Percentiles rank a stretch among this genome's conserved stretches.
Conservation (phyloP, 345 rosid species). For the Streptanthus diversifolius region DNA sequence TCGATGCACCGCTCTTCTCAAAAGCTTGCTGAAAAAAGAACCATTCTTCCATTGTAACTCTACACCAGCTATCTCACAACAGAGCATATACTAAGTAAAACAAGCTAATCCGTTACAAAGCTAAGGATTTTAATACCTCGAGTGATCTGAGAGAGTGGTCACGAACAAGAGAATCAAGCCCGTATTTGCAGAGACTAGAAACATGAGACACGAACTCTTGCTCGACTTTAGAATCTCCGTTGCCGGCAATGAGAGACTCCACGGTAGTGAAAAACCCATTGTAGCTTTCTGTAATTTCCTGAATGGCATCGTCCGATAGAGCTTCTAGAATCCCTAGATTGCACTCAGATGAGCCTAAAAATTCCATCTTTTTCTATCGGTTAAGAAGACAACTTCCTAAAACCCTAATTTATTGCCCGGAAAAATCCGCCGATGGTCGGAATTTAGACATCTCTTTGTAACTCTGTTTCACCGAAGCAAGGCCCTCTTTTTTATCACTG, state of each 20-base stretch:
- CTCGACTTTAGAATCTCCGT: slow-evolving; percentile 38
- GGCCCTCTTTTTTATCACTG: neutral
- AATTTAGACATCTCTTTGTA: neutral
- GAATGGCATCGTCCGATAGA: slow-evolving; percentile 47
- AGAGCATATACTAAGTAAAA: neutral
- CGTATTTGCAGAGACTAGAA: slow-evolving; percentile 58
- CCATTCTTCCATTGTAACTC: neutral
- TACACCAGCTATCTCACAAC: neutral
- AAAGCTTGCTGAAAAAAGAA: slow-evolving; percentile 53
- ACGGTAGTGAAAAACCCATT: slow-evolving; percentile 55
- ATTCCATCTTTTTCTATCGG: slow-evolving; percentile 41
- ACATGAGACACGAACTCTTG: slow-evolving; percentile 51
- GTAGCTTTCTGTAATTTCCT: slow-evolving; percentile 57
- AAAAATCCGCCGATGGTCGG: neutral
- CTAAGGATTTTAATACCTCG: slow-evolving; percentile 36
- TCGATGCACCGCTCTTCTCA: slow-evolving; percentile 49
- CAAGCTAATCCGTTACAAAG: neutral
- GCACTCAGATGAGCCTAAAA: slow-evolving; percentile 35
- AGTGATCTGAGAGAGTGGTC: slow-evolving; percentile 72
- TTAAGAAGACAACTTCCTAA: neutral
- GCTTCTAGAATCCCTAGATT: slow-evolving; percentile 50
- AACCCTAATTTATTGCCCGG: neutral
- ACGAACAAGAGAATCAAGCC: slow-evolving; percentile 64
- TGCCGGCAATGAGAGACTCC: slow-evolving; percentile 50
- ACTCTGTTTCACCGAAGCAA: neutral